phyloP scores from a whole-genome alignment of 352 stramenopile species.

The Globisporangium nodosum region DNA sequence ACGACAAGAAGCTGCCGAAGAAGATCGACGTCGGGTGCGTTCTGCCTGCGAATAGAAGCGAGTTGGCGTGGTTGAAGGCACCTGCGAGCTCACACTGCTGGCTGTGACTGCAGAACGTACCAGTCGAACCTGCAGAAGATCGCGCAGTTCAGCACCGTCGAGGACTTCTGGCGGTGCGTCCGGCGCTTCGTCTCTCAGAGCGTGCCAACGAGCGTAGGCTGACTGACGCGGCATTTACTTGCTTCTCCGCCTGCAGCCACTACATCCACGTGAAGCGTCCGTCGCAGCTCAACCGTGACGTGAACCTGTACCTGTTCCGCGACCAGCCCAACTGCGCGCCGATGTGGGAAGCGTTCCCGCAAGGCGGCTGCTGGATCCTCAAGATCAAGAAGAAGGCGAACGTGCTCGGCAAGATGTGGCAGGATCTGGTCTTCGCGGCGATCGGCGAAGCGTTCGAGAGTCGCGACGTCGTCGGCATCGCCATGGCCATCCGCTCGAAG shows the following conservation, averaged over 20 bases:
- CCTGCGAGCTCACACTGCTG: background rate
- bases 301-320: conserved; percentile 93
- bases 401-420: conserved; percentile 93
- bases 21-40: conserved; percentile 84
- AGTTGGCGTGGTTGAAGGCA: too few species aligned
- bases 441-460: conserved; percentile 91
- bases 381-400: conserved; percentile 94
- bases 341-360: conserved; percentile 91
- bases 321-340: conserved; percentile 83
- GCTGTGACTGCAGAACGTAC: conserved; percentile 40
- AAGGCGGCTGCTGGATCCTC: conserved; percentile 93
- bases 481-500: conserved; percentile 91
- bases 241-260: conserved; percentile 30
- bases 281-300: conserved; percentile 86
- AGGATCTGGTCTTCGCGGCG: conserved; percentile 90
- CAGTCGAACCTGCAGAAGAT: conserved; percentile 85
- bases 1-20: conserved; percentile 92
- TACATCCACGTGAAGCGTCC: conserved; percentile 94
- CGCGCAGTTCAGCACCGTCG: conserved; percentile 87
- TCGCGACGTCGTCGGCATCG: conserved; percentile 90
- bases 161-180: conserved; percentile 89
- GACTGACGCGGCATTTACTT: background rate
- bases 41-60: background rate
- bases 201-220: too few species aligned
- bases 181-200: background rate